A percentile compares a stretch with the other conserved stretches of the same genome.
These are phyloP conservation scores for Ceratopteris richardii DNA, from an alignment of 75 land plant genomes.

Conservation along the genomic window DNA sequence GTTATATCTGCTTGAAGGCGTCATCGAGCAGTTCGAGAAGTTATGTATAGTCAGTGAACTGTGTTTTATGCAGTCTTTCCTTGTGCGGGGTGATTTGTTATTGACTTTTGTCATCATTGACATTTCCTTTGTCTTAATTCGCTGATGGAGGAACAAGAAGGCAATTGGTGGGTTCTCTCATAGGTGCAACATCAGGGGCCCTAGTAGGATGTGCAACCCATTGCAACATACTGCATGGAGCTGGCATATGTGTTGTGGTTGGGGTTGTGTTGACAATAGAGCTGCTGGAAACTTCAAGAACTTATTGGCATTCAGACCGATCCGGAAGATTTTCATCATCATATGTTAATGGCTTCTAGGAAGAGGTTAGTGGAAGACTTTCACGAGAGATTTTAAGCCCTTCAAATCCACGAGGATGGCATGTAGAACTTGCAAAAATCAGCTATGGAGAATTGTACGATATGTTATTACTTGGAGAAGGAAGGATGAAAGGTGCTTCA, in stretches of 20 bases:
- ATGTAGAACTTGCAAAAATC: conserved; percentile 21
- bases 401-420: too few relatives aligned
- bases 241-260: conserved; percentile 54
- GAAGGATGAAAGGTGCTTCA: conserved; percentile 10
- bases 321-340: conserved; percentile 22
- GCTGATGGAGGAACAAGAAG: too few relatives aligned
- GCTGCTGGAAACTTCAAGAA: conserved; percentile 52
- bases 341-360: too few relatives aligned
- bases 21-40: too few relatives aligned
- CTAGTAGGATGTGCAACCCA: conserved; percentile 49
- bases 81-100: too few relatives aligned
- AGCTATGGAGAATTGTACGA: conserved; percentile 41
- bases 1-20: too few relatives aligned
- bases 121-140: too few relatives aligned
- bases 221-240: conserved; percentile 52
- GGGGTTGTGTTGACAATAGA: conserved; percentile 62
- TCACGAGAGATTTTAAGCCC: too few relatives aligned
- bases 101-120: too few relatives aligned
- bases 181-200: conserved; percentile 58
- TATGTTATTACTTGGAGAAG: conserved; percentile 19
- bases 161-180: conserved; percentile 55
- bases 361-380: too few relatives aligned
- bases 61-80: too few relatives aligned
- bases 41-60: too few relatives aligned
- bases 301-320: conserved; percentile 52